Conservation (phyloP, 2,329 filamentous ascomycete species). For the Fusarium siculi region DNA sequence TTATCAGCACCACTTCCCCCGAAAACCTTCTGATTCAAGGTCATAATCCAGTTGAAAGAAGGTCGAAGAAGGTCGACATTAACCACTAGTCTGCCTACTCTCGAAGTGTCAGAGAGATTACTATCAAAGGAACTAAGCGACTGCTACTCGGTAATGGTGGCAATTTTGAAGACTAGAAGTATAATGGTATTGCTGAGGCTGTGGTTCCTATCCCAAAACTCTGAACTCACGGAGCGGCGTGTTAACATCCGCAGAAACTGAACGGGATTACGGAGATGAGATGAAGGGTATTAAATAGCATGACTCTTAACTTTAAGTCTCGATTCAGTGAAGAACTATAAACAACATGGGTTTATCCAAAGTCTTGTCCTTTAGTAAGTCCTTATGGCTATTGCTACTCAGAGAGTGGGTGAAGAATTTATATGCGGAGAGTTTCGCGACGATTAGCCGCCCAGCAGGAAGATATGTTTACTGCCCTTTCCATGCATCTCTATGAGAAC, state of each 20-base stretch:
- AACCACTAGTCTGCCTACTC: not conserved
- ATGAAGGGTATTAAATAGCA: not conserved
- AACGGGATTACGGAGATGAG: not conserved
- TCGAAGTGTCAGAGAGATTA: not conserved
- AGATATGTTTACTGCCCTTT: rapidly evolving
- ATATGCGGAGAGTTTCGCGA: not conserved
- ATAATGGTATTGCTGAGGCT: not conserved
- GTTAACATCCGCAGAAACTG: not conserved
- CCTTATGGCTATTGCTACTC: not conserved
- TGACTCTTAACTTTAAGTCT: not conserved
- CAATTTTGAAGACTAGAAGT: not conserved
- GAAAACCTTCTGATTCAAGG: not conserved
- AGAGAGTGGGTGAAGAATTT: not conserved
- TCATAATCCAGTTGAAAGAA: not conserved
- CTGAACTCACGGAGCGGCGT: not conserved
- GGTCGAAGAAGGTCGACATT: not conserved
- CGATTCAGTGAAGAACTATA: not conserved
- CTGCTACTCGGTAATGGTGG: not conserved
- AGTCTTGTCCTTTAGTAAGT: not conserved
- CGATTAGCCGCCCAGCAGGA: not conserved
- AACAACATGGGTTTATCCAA: not conserved
- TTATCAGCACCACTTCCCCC: not conserved
- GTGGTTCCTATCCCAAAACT: not conserved
- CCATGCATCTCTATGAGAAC: not conserved
- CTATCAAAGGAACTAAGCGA: not conserved